phyloP scores from a whole-genome alignment of 164 flowering plant species.

The Magnolia sinica region DNA sequence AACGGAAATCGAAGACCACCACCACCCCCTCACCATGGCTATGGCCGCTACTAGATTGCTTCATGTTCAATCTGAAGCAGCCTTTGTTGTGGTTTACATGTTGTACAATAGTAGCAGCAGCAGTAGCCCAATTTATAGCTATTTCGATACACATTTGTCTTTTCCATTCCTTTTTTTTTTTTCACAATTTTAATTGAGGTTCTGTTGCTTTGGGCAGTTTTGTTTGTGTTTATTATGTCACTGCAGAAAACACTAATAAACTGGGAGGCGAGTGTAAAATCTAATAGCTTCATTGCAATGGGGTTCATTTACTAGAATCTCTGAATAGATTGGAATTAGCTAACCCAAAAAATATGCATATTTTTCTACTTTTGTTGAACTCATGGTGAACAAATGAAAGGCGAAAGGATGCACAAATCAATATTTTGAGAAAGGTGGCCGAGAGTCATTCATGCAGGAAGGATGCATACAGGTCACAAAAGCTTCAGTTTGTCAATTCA shows the following conservation, averaged over 20 bases:
- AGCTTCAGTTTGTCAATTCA: no score
- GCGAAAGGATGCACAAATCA: no score
- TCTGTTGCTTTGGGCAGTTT: not conserved
- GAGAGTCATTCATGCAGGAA: no score
- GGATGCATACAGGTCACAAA: no score
- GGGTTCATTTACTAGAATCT: no score
- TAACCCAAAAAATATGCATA: no score
- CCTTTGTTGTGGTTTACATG: not conserved
- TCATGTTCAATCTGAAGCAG: not conserved
- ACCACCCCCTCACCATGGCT: constrained; percentile 22
- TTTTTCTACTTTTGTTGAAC: no score
- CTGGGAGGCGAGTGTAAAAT: not conserved
- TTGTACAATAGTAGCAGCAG: constrained; percentile 8
- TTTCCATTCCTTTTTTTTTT: not conserved
- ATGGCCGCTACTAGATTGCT: constrained; percentile 15
- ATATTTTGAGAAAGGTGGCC: no score
- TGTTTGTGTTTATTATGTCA: not conserved
- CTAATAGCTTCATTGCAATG: not conserved
- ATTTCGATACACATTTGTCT: not conserved
- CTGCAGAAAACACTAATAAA: not conserved
- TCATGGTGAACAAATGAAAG: no score
- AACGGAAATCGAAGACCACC: constrained; percentile 35
- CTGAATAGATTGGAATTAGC: no score
- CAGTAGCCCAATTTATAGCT: not conserved
- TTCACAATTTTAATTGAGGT: not conserved